These are phyloP conservation scores for Bipolaris gigantea DNA, from an alignment of 2,329 filamentous ascomycete species.

Conservation along the genomic window DNA sequence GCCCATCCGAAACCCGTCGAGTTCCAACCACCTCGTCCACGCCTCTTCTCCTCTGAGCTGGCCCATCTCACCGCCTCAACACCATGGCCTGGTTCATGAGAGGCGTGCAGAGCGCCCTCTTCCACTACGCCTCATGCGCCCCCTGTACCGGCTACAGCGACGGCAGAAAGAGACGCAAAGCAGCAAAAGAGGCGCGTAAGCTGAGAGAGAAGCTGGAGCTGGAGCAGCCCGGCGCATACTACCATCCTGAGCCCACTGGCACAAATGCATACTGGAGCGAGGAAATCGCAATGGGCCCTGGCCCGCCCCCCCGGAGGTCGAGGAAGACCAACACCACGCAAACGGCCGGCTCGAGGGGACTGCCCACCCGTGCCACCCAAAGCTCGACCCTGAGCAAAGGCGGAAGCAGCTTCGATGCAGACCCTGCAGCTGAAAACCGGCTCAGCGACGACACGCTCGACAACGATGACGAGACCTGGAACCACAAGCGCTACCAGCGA, in stretches of 20 bases:
- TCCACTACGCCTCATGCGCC: constrained; percentile 76
- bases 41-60: constrained; percentile 1
- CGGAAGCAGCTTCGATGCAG: constrained; percentile 42
- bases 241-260: constrained; percentile 78
- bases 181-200: constrained; percentile 68
- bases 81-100: constrained; percentile 48
- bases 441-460: constrained; percentile 39
- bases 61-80: not conserved
- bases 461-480: constrained; percentile 62
- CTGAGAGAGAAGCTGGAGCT: constrained; percentile 66
- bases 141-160: constrained; percentile 74
- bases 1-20: constrained; percentile 1
- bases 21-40: not conserved
- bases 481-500: constrained; percentile 76
- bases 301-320: constrained; percentile 63
- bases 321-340: constrained; percentile 57
- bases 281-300: constrained; percentile 81
- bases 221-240: constrained; percentile 73
- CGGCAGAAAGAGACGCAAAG: constrained; percentile 68
- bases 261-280: constrained; percentile 89
- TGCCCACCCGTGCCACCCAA: constrained; percentile 61
- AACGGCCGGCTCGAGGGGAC: constrained; percentile 54
- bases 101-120: constrained; percentile 72
- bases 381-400: constrained; percentile 51
- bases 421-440: constrained; percentile 26